Percentiles rank a stretch among this genome's conserved stretches.
These are phyloP conservation scores for Carex kokanica DNA, from an alignment of 176 grass and related monocot genomes.

Conservation along the genomic window DNA sequence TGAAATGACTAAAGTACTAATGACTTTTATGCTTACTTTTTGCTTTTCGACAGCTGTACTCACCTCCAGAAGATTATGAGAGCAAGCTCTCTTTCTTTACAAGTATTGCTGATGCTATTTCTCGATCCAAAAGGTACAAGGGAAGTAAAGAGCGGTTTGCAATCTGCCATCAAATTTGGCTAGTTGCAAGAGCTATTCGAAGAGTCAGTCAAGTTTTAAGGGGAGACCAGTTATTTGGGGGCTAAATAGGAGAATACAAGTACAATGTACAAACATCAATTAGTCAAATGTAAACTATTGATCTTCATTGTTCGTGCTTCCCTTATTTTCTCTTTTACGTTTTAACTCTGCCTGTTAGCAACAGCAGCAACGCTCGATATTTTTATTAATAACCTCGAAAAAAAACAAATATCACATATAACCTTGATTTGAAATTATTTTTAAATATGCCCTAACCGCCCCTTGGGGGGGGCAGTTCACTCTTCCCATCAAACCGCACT, in stretches of 20 bases:
- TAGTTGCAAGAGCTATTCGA: conserved; percentile 56
- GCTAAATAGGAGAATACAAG: neutral
- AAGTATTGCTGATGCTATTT: conserved; percentile 65
- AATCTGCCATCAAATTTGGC: conserved; percentile 65
- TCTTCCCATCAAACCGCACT: too few species aligned
- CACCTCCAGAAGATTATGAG: conserved; percentile 70
- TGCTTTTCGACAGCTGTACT: conserved; percentile 55
- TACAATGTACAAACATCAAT: neutral
- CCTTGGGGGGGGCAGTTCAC: too few species aligned
- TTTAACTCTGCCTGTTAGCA: neutral
- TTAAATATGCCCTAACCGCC: too few species aligned
- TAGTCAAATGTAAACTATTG: neutral
- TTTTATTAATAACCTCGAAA: too few species aligned
- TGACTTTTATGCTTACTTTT: neutral
- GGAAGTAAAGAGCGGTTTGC: neutral
- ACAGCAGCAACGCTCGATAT: neutral
- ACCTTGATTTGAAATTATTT: too few species aligned
- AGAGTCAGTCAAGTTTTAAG: conserved; percentile 49
- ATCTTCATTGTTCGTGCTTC: neutral
- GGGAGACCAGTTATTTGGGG: conserved; percentile 26
- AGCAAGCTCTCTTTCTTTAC: conserved; percentile 70
- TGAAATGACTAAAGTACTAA: neutral
- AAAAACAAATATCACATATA: too few species aligned
- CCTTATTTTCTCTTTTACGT: neutral
- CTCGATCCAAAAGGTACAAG: conserved; percentile 20